Base-by-base conservation (phyloP, 2,329 filamentous ascomycete species). In the Diaporthe caulivora region DNA sequence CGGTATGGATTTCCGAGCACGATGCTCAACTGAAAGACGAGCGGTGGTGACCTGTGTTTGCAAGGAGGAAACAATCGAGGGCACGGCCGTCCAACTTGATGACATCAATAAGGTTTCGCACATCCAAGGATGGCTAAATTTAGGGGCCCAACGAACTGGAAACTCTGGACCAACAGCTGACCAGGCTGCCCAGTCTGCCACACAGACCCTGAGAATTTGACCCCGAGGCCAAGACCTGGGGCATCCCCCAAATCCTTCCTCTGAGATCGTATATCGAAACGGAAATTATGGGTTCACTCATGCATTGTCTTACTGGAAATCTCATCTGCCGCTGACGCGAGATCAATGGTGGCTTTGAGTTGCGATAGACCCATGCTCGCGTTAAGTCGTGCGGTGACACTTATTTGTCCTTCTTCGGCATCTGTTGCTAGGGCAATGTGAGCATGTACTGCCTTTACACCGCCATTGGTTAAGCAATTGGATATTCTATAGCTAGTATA, bases 91-190 rank as follows among this genome's bases (percentile, higher is more conserved):
- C 44, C 29, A 26, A 8, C n/a, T 37, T n/a, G 44, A 51, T 65
- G 44, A 51, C 44, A 51, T 65, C 62, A 51, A 51, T 24, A 65
- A 65, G 44, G 62, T 65, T 65, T 65, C 44, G 29, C 21, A 24
- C 8, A 51, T 51, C 62, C 62, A 17, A 26, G 62, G 44, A 65
- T 13, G 29, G 62, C 62, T 65, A 65, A 51, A 24, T 51, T 65
- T 65, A 49, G 44, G 21, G 62, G 29, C 31, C 62, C 62, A 49
- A 51, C 2, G 31, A 34, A 40, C 44, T 31, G 62, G 62, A 65
- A 65, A 37, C 62, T 65, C 9, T 40, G 62, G 31, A 49, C 29
- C 60, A 49, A 24, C 60, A 17, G 26, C 26, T 10, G 42, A 64
- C 29, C 37, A 40, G 18, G 17, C 21, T 11, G 31, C n/a, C n/a